Base-by-base conservation (phyloP, 306 rosid species). In the Ochetophila trinervis region DNA sequence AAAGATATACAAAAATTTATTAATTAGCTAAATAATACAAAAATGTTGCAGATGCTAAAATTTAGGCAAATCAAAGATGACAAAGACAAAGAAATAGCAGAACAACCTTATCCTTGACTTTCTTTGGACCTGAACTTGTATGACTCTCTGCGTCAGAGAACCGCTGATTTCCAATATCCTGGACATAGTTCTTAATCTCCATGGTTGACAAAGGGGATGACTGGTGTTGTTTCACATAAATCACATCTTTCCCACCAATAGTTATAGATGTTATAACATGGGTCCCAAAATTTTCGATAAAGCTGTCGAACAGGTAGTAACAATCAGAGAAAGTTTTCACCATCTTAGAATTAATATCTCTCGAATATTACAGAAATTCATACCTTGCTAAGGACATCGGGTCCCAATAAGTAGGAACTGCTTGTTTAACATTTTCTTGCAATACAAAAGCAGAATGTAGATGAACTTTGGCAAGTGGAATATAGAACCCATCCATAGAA, bases 211-310 rank as follows among this genome's bases (percentile, higher is more conserved):
- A 70, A 30, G 93, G 83, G 37, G 97, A 91, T 61, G 85, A 70
- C 52, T 77, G 79, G 79, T 86, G 96, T 72, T 91, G 97, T 80
- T 86, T 91, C 36, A 88, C 86, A 60, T 80, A 91, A 66, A 91
- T 86, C 58, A 88, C 85, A 81, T 91, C 97, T 78, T 91, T 86
- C 54, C 97, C 96, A 22, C 97, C 96, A 69, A 91, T 88, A 19
- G 97, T 91, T 72, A 91, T 71, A 30, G 97, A 91, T 36, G 84
- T 80, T 60, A 91, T 86, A 9, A 91, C 81, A 78, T 91, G 96
- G 2, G 97, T 91, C 74, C 97, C 97, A 72, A 84, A 91, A 68
- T 74, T 88, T 71, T 91, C 96, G 49, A 91, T 88, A 63, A 91
- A 91, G 93, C 97, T 91, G 84, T 67, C 72, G 67, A 69, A 80